phyloP scores from a whole-genome alignment of 176 grass and related monocot genomes.

The Pharus latifolius region DNA sequence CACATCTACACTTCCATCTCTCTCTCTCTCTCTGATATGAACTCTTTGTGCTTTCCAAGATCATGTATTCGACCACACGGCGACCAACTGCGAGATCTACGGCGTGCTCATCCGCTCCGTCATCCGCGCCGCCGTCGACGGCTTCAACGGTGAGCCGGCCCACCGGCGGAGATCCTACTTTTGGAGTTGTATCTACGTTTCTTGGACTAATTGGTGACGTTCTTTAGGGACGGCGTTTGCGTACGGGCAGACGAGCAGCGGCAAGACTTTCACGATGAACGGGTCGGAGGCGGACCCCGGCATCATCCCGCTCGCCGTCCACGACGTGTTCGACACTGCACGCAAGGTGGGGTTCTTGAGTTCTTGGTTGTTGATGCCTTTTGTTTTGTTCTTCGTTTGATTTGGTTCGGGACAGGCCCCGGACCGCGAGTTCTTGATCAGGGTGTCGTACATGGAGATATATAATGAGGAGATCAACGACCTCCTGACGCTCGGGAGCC shows the following conservation, averaged over 20 bases:
- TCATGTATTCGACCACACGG: constrained; percentile 62
- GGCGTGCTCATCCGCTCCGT: constrained; percentile 49
- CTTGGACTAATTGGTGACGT: background rate
- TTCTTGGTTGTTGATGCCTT: background rate
- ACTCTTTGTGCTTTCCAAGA: constrained; percentile 13
- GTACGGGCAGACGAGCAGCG: constrained; percentile 95
- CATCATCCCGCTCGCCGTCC: constrained; percentile 68
- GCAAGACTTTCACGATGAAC: constrained; percentile 97
- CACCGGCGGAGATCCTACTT: background rate
- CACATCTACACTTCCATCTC: too few species aligned
- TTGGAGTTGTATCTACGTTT: background rate
- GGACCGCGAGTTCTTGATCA: constrained; percentile 75
- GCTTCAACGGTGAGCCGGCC: constrained; percentile 62
- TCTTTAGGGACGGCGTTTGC: constrained; percentile 71
- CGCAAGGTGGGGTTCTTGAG: constrained; percentile 27
- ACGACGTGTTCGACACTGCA: constrained; percentile 59
- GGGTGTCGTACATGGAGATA: constrained; percentile 98
- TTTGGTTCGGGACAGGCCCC: constrained; percentile 25
- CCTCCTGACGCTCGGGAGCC: constrained; percentile 44
- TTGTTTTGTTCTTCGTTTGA: background rate
- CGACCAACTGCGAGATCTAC: constrained; percentile 58
- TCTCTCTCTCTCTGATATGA: background rate
- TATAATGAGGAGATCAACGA: constrained; percentile 99
- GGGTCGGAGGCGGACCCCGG: constrained; percentile 50
- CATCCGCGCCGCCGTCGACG: constrained; percentile 56